phyloP scores from a whole-genome alignment of 208 protist species.

The Crithidia bombi region DNA sequence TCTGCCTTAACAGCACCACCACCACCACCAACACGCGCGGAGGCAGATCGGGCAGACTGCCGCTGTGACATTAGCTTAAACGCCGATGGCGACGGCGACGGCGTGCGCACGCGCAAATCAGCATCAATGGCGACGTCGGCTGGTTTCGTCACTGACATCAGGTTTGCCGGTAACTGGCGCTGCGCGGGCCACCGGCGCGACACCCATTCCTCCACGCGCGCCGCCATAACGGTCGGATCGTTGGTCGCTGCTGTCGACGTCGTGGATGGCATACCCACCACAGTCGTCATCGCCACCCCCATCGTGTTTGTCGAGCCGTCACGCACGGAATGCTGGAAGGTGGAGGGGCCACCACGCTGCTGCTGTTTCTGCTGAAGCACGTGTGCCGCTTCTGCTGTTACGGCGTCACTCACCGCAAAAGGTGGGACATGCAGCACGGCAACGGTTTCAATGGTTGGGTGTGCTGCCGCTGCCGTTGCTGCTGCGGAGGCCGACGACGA shows the following conservation, averaged over 20 bases:
- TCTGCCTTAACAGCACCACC: not conserved
- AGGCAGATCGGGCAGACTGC: not conserved
- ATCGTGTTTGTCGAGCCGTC: not conserved
- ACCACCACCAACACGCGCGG: not conserved
- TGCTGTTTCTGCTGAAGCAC: not conserved
- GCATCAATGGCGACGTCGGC: not conserved
- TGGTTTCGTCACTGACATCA: not conserved
- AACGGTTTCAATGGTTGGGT: constrained; percentile 10
- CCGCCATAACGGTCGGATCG: constrained; percentile 26
- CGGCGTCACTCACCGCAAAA: constrained; percentile 6
- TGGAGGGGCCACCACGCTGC: not conserved
- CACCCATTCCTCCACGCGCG: constrained; percentile 42
- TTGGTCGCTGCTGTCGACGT: not conserved
- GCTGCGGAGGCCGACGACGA: not conserved
- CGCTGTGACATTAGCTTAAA: not conserved
- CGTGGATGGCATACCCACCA: not conserved
- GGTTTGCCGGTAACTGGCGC: not conserved
- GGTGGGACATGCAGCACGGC: constrained; percentile 30
- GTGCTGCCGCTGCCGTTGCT: not conserved
- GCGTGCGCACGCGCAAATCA: not conserved
- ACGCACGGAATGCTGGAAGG: not conserved
- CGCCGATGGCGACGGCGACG: not conserved
- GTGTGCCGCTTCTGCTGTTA: not conserved
- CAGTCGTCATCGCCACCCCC: too few species aligned
- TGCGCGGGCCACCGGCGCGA: constrained; percentile 22